Evolutionary conservation across 1,284 basidiomycete genomes (phyloP).

Genomic region (Tilletia caries): DNA sequence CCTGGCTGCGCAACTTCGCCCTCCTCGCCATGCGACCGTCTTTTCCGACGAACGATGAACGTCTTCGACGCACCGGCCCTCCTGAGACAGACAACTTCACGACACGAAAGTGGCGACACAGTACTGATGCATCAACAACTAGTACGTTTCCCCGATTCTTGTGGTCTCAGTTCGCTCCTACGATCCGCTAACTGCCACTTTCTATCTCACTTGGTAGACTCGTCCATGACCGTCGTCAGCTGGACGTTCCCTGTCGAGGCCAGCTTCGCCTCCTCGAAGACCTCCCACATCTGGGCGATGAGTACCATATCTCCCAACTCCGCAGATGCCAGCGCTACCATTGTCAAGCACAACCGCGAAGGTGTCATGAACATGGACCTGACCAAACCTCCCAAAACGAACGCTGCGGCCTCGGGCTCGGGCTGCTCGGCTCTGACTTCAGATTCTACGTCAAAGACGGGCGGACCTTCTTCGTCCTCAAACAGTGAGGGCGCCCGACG

Average conservation of each 20-base stretch:
- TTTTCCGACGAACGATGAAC: too few species aligned
- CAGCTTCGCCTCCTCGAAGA: constrained; percentile 19
- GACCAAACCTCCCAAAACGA: constrained; percentile 24
- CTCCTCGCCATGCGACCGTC: too few species aligned
- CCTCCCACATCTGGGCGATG: constrained; percentile 37
- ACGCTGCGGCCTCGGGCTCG: background rate
- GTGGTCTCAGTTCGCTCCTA: too few species aligned
- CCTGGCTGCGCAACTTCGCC: too few species aligned
- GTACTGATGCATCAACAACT: constrained; percentile 7
- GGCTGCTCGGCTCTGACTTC: too few species aligned
- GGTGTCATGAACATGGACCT: constrained; percentile 35
- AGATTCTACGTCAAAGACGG: too few species aligned
- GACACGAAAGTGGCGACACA: too few species aligned
- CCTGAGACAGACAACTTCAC: too few species aligned
- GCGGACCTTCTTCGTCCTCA: background rate
- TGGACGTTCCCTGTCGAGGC: constrained; percentile 31
- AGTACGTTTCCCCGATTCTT: background rate
- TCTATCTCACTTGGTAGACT: constrained; percentile 15
- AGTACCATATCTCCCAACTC: constrained; percentile 27
- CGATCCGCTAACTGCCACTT: background rate
- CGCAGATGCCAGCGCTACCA: constrained; percentile 17
- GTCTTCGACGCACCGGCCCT: too few species aligned
- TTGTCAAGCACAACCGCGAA: constrained; percentile 27
- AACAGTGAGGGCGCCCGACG: background rate
- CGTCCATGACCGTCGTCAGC: constrained; percentile 26